Evolutionary conservation across 1,139 yeast genomes (phyloP).

Genomic region (Kodamaea suecica): DNA sequence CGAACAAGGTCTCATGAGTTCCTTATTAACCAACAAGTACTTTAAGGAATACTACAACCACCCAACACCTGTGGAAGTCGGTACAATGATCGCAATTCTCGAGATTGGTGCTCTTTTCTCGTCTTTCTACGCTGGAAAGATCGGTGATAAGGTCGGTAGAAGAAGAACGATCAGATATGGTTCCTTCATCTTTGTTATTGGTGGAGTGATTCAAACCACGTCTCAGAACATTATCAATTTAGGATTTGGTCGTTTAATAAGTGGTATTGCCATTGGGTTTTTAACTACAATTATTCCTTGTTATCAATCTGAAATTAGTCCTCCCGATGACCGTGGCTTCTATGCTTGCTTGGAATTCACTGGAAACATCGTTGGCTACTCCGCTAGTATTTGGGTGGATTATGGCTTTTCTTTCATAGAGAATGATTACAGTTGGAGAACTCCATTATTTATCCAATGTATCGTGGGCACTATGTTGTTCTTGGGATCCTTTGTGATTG

Average conservation of each 20-base stretch:
- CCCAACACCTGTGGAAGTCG: slow-evolving; percentile 67
- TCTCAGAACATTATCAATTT: slow-evolving; percentile 49
- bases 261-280: slow-evolving; percentile 88
- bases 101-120: slow-evolving; percentile 84
- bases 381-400: slow-evolving; percentile 89
- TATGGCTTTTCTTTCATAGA: slow-evolving; percentile 68
- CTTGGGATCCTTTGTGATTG: slow-evolving; percentile 72
- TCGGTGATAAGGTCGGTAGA: slow-evolving; percentile 81
- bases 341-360: slow-evolving; percentile 91
- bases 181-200: slow-evolving; percentile 72
- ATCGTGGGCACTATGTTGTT: slow-evolving; percentile 67
- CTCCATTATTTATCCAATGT: slow-evolving; percentile 76
- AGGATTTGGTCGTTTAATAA: slow-evolving; percentile 71
- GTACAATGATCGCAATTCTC: slow-evolving; percentile 79
- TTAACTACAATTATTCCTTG: slow-evolving; percentile 94
- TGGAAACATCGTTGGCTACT: slow-evolving; percentile 84
- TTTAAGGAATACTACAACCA: slow-evolving; percentile 71
- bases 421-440: slow-evolving; percentile 63
- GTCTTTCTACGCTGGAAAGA: slow-evolving; percentile 69
- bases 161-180: slow-evolving; percentile 80
- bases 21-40: slow-evolving; percentile 62
- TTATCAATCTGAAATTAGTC: slow-evolving; percentile 87
- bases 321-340: slow-evolving; percentile 84
- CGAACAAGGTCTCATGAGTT: slow-evolving; percentile 62
- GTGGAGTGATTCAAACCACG: slow-evolving; percentile 72